Conservation (phyloP, 805 yeast species). For the Nakazawaea ambrosiae region DNA sequence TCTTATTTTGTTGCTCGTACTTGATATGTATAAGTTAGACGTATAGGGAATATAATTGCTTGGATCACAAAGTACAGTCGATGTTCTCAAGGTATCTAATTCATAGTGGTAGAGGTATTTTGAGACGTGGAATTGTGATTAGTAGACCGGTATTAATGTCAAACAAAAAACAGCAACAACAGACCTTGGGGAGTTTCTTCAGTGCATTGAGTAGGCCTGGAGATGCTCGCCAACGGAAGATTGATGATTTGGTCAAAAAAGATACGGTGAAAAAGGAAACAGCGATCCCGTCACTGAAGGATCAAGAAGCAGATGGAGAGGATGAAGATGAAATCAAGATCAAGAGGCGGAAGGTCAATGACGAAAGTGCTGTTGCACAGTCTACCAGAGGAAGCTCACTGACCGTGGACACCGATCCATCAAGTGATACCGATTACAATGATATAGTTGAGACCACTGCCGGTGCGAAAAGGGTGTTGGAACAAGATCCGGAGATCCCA, state of each 20-base stretch:
- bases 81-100: too few relatives aligned
- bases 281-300: not conserved
- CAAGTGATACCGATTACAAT: not conserved
- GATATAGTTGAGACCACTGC: too few relatives aligned
- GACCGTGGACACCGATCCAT: constrained; percentile 2
- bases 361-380: too few relatives aligned
- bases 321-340: not conserved
- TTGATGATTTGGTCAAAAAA: constrained; percentile 1
- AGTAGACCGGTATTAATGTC: not conserved
- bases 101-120: too few relatives aligned
- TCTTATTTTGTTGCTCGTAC: too few relatives aligned
- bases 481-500: constrained; percentile 1
- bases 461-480: not conserved
- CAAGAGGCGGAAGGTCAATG: not conserved
- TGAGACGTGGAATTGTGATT: not conserved
- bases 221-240: constrained; percentile 9
- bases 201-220: constrained; percentile 9
- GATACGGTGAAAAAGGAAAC: not conserved
- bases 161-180: constrained; percentile 11
- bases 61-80: too few relatives aligned
- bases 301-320: not conserved
- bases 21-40: too few relatives aligned
- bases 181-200: constrained; percentile 11
- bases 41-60: too few relatives aligned
- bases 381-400: not conserved